Percentiles rank a stretch among this genome's conserved stretches.
These are phyloP conservation scores for Boletus speciosus DNA, from an alignment of 768 basidiomycete species.

Conservation along the genomic window DNA sequence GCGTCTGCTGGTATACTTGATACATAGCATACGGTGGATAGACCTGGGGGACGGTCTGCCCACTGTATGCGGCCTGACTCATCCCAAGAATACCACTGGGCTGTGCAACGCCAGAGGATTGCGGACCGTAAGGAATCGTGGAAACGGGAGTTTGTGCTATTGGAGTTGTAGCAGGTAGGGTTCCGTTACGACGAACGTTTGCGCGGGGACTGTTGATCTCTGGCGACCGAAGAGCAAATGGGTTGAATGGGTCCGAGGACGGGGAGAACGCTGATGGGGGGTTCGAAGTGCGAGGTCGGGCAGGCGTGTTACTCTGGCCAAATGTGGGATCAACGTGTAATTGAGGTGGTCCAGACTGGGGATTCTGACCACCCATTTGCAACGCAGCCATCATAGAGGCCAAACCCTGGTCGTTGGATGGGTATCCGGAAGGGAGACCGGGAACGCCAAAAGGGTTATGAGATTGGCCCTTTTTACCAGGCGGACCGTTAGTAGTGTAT, in stretches of 20 bases:
- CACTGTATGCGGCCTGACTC: conserved; percentile 62
- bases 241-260: conserved; percentile 54
- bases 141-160: conserved; percentile 29
- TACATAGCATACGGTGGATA: conserved; percentile 80
- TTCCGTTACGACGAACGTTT: conserved; percentile 44
- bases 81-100: conserved; percentile 57
- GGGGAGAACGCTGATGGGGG: conserved; percentile 49
- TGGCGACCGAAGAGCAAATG: conserved; percentile 49
- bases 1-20: conserved; percentile 75
- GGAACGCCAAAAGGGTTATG: conserved; percentile 64
- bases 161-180: conserved; percentile 30
- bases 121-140: conserved; percentile 50
- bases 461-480: conserved; percentile 54
- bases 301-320: conserved; percentile 39
- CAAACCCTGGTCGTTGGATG: conserved; percentile 77
- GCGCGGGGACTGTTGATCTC: conserved; percentile 50
- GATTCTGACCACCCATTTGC: conserved; percentile 87
- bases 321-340: conserved; percentile 69
- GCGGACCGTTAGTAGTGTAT: conserved; percentile 58
- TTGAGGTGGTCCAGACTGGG: conserved; percentile 73
- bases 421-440: conserved; percentile 75
- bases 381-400: conserved; percentile 92
- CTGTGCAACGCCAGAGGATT: conserved; percentile 60
- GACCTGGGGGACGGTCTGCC: conserved; percentile 58
- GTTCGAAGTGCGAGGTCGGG: conserved; percentile 45